These are phyloP conservation scores for Zarea fungicola DNA, from an alignment of 2,329 filamentous ascomycete genomes.

Conservation along the genomic window DNA sequence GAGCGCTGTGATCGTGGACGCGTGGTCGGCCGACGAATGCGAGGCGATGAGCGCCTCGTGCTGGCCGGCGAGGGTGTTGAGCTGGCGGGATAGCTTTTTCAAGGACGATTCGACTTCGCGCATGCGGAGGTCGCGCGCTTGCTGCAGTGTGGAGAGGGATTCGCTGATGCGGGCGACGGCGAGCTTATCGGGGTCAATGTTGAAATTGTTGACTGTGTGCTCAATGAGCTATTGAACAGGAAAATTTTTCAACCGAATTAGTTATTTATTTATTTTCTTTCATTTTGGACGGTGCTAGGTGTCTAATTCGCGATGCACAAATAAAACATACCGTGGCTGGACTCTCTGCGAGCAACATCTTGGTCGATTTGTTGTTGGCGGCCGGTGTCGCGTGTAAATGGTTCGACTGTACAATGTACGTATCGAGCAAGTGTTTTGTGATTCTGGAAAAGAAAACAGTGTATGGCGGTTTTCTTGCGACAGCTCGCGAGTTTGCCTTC, in stretches of 20 bases:
- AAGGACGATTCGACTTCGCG: slow-evolving; percentile 63
- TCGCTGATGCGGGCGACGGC: slow-evolving; percentile 79
- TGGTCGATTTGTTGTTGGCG: not conserved
- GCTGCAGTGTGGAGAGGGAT: slow-evolving; percentile 75
- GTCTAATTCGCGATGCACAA: not conserved
- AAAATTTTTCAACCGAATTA: no score
- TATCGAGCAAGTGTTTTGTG: no score
- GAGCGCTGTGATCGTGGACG: slow-evolving; percentile 75
- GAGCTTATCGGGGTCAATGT: slow-evolving; percentile 81
- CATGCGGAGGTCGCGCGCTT: slow-evolving; percentile 74
- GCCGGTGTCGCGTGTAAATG: not conserved
- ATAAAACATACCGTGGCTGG: slow-evolving; percentile 66
- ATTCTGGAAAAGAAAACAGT: no score
- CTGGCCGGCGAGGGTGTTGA: slow-evolving; percentile 69
- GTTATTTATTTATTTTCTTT: no score
- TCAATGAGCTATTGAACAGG: slow-evolving; percentile 65
- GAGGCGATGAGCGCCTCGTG: slow-evolving; percentile 69
- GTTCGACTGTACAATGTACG: no score
- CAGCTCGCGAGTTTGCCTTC: no score
- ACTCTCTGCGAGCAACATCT: slow-evolving; percentile 91
- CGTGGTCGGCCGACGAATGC: slow-evolving; percentile 76
- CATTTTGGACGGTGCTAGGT: not conserved
- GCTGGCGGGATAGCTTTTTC: slow-evolving; percentile 68
- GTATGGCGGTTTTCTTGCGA: no score
- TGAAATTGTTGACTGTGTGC: slow-evolving; percentile 92